These are phyloP conservation scores for Pythium phragmitis DNA, from an alignment of 352 stramenopile genomes.

Conservation along the genomic window DNA sequence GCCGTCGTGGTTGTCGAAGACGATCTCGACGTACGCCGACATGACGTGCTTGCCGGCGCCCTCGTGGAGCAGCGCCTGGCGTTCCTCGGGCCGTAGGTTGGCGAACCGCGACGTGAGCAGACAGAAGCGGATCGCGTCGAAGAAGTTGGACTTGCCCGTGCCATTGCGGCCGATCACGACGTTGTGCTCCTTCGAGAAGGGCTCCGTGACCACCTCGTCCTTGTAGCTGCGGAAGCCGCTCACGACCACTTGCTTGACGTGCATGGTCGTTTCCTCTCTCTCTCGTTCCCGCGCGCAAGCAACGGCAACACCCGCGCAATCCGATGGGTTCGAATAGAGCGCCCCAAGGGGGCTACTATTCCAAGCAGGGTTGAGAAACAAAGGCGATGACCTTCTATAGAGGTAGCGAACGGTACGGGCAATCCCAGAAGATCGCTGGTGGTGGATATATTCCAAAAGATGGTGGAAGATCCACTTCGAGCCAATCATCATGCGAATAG, in stretches of 20 bases:
- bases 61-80: constrained; percentile 95
- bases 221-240: constrained; percentile 95
- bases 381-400: constrained; percentile 1
- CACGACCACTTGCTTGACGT: constrained; percentile 97
- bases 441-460: constrained; percentile 11
- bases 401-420: not conserved
- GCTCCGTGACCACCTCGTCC: constrained; percentile 86
- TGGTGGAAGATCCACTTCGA: not conserved
- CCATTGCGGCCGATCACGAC: constrained; percentile 98
- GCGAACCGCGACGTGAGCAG: constrained; percentile 92
- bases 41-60: constrained; percentile 93
- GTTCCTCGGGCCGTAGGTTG: constrained; percentile 91
- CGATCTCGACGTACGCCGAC: constrained; percentile 98
- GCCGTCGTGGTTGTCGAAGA: constrained; percentile 99
- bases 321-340: constrained; percentile 16
- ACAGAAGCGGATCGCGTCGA: constrained; percentile 99
- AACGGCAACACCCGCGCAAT: constrained; percentile 19
- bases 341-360: constrained; percentile 1
- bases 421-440: constrained; percentile 2
- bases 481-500: constrained; percentile 31
- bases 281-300: constrained; percentile 10
- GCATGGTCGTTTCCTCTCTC: constrained; percentile 64
- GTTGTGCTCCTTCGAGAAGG: constrained; percentile 95
- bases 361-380: constrained; percentile 6
- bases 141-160: constrained; percentile 98